These are phyloP conservation scores for Chytridiales sp. DNA, from an alignment of 371 early-diverging fungal species.

Conservation along the genomic window DNA sequence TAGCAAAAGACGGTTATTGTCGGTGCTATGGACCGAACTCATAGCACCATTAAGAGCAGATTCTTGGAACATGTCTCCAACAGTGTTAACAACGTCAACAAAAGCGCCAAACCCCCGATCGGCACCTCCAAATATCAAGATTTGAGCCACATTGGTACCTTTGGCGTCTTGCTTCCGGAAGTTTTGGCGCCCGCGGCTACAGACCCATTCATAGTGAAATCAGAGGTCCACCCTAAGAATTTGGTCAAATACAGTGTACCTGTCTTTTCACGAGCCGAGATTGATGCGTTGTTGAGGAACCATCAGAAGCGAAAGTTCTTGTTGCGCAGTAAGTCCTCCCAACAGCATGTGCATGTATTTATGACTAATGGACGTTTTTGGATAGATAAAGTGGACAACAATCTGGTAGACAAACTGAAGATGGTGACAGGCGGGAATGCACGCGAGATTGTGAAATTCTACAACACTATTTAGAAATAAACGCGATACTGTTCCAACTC, in stretches of 20 bases:
- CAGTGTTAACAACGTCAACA: not conserved
- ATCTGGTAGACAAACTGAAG: conserved; percentile 10
- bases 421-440: conserved; percentile 23
- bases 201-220: conserved; percentile 24
- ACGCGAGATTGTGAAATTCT: conserved; percentile 11
- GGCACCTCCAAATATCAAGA: conserved; percentile 5
- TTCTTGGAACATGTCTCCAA: conserved; percentile 19
- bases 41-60: conserved; percentile 17
- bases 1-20: conserved; percentile 24
- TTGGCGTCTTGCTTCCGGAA: conserved; percentile 23
- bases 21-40: conserved; percentile 26
- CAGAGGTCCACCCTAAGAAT: conserved; percentile 12
- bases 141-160: conserved; percentile 13
- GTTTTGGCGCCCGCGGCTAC: conserved; percentile 18
- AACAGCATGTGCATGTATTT: conserved; percentile 5
- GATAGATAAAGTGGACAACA: conserved; percentile 5
- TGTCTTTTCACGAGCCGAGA: not conserved
- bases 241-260: not conserved
- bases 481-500: no score
- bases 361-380: not conserved
- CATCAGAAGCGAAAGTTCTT: not conserved
- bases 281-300: conserved; percentile 1
- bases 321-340: not conserved
- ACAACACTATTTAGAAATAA: no score
- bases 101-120: conserved; percentile 1